Conservation (phyloP, 148 eudicot genomes). For the Vaccinium darrowii region DNA sequence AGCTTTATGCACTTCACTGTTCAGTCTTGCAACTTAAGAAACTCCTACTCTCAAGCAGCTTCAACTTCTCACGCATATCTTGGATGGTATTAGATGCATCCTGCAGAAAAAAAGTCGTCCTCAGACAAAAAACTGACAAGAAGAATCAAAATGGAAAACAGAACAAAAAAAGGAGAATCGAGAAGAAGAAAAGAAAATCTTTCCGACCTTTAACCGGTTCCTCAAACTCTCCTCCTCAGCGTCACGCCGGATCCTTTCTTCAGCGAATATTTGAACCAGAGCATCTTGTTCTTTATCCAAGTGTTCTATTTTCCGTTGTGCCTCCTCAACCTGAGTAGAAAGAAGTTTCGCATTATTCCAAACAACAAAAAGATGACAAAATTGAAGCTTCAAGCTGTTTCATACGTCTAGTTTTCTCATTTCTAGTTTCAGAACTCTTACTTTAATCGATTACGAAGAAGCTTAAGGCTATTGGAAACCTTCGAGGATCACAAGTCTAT, state of each 20-base stretch:
- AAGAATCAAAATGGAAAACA: not conserved
- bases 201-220: slow-evolving; percentile 49
- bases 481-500: not conserved
- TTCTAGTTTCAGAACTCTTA: not conserved
- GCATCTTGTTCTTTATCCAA: slow-evolving; percentile 70
- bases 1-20: slow-evolving; percentile 4
- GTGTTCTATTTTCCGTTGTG: slow-evolving; percentile 35
- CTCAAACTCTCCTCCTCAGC: slow-evolving; percentile 60
- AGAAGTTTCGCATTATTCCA: not conserved
- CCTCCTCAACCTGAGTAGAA: slow-evolving; percentile 46
- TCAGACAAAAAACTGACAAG: not conserved
- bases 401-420: not conserved
- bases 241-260: slow-evolving; percentile 71
- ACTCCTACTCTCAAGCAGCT: slow-evolving; percentile 36
- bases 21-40: slow-evolving; percentile 21
- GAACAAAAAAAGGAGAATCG: not conserved
- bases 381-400: not conserved
- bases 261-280: slow-evolving; percentile 52
- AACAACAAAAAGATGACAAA: not conserved
- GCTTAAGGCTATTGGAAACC: not conserved
- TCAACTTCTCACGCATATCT: slow-evolving; percentile 53
- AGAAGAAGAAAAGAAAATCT: slow-evolving; percentile 7
- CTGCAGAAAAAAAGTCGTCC: slow-evolving; percentile 28
- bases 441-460: not conserved
- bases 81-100: slow-evolving; percentile 61